phyloP scores from a whole-genome alignment of 2,329 filamentous ascomycete species.

The Cordyceps farinosa region DNA sequence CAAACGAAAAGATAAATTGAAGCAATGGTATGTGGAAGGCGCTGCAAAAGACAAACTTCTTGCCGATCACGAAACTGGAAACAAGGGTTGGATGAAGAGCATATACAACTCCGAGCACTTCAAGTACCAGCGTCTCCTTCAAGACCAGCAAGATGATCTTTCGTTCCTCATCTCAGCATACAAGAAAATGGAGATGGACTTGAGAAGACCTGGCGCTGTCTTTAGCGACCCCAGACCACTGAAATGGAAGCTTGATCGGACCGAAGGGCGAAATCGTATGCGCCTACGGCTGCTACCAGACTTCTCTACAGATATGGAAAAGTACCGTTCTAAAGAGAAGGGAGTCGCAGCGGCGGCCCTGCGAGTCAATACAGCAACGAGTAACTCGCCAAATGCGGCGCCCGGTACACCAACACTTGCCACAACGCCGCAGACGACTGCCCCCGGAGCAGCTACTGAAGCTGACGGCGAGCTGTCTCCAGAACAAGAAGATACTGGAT shows the following conservation, averaged over 20 bases:
- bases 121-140: constrained; percentile 82
- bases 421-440: not conserved
- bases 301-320: constrained; percentile 60
- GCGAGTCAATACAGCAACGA: constrained; percentile 31
- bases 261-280: constrained; percentile 94
- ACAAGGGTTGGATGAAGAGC: constrained; percentile 90
- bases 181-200: constrained; percentile 71
- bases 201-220: constrained; percentile 76
- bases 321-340: constrained; percentile 82
- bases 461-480: constrained; percentile 1
- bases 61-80: constrained; percentile 79
- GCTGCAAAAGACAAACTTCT: constrained; percentile 66
- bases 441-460: not conserved
- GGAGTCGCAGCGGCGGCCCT: constrained; percentile 42
- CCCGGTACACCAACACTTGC: constrained; percentile 9
- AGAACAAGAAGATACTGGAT: constrained; percentile 28
- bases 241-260: constrained; percentile 93
- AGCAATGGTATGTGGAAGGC: constrained; percentile 72
- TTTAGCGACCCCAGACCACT: constrained; percentile 61
- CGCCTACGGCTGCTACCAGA: constrained; percentile 82
- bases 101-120: constrained; percentile 89
- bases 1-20: constrained; percentile 79
- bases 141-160: constrained; percentile 91
- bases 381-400: constrained; percentile 3
- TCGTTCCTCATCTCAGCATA: constrained; percentile 73